A percentile compares a stretch with the other conserved stretches of the same genome.
phyloP scores from a whole-genome alignment of 331 rosid genomes.

The Rosa hybrid region DNA sequence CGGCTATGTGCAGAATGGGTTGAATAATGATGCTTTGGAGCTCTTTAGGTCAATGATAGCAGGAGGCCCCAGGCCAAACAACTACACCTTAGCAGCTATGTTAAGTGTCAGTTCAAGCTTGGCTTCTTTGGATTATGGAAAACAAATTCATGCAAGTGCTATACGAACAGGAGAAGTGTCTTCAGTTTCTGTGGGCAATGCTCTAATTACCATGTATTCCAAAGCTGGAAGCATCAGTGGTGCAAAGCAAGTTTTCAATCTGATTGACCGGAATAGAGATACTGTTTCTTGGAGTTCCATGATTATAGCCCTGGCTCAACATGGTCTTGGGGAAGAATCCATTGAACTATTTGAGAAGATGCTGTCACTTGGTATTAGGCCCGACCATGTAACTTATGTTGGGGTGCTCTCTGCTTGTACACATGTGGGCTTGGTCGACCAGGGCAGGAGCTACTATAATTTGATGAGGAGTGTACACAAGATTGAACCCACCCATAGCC shows the following conservation, averaged over 20 bases:
- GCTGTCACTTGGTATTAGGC: slow-evolving; percentile 60
- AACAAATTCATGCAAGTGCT: slow-evolving; percentile 73
- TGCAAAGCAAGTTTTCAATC: slow-evolving; percentile 62
- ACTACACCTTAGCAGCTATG: slow-evolving; percentile 67
- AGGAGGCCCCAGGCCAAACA: slow-evolving; percentile 77
- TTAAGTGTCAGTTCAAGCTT: slow-evolving; percentile 65
- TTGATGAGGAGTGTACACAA: slow-evolving; percentile 63
- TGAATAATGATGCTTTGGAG: slow-evolving; percentile 56
- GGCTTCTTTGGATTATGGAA: slow-evolving; percentile 77
- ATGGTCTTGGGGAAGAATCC: slow-evolving; percentile 82
- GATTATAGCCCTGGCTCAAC: slow-evolving; percentile 83
- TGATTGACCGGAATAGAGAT: slow-evolving; percentile 40
- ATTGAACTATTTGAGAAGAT: slow-evolving; percentile 73
- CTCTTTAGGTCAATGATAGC: slow-evolving; percentile 64
- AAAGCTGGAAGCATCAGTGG: slow-evolving; percentile 70
- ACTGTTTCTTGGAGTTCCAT: slow-evolving; percentile 83
- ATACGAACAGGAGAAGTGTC: slow-evolving; percentile 56
- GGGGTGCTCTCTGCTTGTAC: slow-evolving; percentile 85
- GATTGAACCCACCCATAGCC: slow-evolving; percentile 77
- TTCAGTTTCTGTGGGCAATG: slow-evolving; percentile 74
- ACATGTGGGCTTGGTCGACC: slow-evolving; percentile 71
- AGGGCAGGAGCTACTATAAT: slow-evolving; percentile 60
- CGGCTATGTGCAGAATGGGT: slow-evolving; percentile 71
- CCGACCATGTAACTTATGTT: slow-evolving; percentile 78
- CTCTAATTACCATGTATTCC: slow-evolving; percentile 78